Base-by-base conservation (phyloP, 139 green algal genomes). In the Haematococcus sp. region DNA sequence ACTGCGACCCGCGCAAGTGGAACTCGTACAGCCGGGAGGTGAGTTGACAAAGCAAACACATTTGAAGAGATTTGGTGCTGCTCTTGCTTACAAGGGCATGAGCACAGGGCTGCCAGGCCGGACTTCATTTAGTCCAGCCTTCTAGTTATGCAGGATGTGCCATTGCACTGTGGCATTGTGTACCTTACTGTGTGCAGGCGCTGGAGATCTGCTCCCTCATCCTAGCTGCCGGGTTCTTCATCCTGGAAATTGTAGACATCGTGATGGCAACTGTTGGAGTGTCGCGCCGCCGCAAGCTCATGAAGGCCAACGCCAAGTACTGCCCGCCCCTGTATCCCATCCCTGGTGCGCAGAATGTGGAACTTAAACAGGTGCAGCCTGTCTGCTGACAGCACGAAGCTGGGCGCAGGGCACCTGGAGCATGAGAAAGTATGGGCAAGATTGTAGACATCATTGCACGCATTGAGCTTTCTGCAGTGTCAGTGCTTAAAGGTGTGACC, bases 241-340 rank as follows among this genome's bases (percentile, higher is more conserved):
- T 28, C 0, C 63, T 88, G 56, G 82, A 85, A 64, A 30, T 76
- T 35, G 19, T 79, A 63, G 80, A 86, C 68, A 77, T 79, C 16
- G 22, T 9, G 52, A 34, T 71, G 30, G 84, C 76, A 74, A 77
- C 52, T 46, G 28, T 73, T 30, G 74, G 72, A 44, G 63, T 72
- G 28, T 82, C 76, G 59, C 63, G 44, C 68, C 63, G 82, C 46
- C 74, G 78, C 22, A 68, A 76, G 35, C 63, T 81, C 4, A 84
- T 83, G 72, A 81, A 77, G 33, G 65, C 72, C 1, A 71, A 72
- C 15, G 49, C 74, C n/a, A 68, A 78, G 28, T 79, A 79, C 59
- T 54, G 67, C 13, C 79, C 79, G 20, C 76, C 74, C 9, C 74
- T 88, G 32, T 88, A 84, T 71, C 76, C 79, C 55, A 83, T 88